phyloP scores from a whole-genome alignment of 2,329 filamentous ascomycete species.

The Ophiostoma montium region DNA sequence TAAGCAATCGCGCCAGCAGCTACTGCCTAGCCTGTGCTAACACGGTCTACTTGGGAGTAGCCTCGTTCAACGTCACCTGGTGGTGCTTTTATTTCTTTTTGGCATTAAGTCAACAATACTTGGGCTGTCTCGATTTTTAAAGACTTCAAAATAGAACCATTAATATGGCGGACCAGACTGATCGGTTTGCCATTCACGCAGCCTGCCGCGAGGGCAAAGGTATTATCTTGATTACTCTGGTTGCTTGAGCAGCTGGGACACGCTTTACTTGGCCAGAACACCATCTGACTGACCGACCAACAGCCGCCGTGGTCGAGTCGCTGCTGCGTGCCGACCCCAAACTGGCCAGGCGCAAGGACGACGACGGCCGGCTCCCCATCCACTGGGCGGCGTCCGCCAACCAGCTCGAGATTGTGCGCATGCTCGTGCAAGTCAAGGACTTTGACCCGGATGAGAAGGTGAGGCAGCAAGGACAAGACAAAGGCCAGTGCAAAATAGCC shows the following conservation, averaged over 20 bases:
- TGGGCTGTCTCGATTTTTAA: too few species aligned
- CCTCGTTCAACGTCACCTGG: too few species aligned
- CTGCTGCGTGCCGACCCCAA: slow-evolving; percentile 55
- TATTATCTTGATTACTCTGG: slow-evolving; percentile 26
- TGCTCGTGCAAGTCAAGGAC: slow-evolving; percentile 53
- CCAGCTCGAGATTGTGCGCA: slow-evolving; percentile 55
- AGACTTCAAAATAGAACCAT: too few species aligned
- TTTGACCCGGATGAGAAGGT: slow-evolving; percentile 71
- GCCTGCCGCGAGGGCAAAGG: slow-evolving; percentile 75
- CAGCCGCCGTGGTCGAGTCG: slow-evolving; percentile 47
- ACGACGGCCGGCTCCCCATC: slow-evolving; percentile 77
- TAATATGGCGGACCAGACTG: slow-evolving; percentile 9
- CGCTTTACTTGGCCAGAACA: too few species aligned
- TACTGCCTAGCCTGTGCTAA: too few species aligned
- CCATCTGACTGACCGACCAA: too few species aligned
- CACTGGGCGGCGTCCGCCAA: slow-evolving; percentile 92
- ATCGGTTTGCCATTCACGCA: slow-evolving; percentile 71
- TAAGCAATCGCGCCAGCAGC: too few species aligned
- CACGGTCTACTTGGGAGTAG: too few species aligned
- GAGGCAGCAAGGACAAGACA: slow-evolving; percentile 26
- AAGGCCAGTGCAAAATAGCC: too few species aligned
- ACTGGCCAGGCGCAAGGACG: slow-evolving; percentile 57
- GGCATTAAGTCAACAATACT: too few species aligned
- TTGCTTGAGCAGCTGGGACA: too few species aligned
- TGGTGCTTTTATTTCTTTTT: too few species aligned